Evolutionary conservation across 1,284 basidiomycete genomes (phyloP), one percentile per base, ranked within the genome.

Genomic region (Ustanciosporium gigantosporum): DNA sequence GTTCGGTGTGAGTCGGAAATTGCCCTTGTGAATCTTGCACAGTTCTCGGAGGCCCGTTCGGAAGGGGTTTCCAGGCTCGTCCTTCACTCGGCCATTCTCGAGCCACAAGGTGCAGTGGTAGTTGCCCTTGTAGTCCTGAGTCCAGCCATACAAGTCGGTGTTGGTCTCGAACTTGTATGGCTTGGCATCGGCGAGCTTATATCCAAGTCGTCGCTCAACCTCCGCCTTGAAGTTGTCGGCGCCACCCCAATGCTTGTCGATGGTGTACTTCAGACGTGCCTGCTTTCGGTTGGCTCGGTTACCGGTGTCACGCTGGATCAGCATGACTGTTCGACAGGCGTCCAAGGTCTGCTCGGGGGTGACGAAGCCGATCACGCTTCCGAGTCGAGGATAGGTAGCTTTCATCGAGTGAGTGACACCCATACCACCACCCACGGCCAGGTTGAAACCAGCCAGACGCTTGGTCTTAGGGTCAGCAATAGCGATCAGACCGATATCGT

Each of bases 401-500:
- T 97, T 98, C 84, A 91, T 95, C 42, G 90, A 91, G 78, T 98
- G 93, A 0, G 94, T 97, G 36, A 98, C 94, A 80, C 94, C 94
- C 94, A 99, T 99, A 50, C 94, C 95, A 75, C 94, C 94, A 69
- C 94, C 79, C 15, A 80, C 69, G 5, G 71, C 58, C 31, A 80
- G 65, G 70, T 81, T 81, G 74, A 80, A 80, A 27, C 80, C 80
- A 20, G 72, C 65, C 14, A 81, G 69, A 40, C 77, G 61, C 51
- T 68, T 73, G 68, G 73, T 71, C 21, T 47, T 32, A 38, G 83
- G 80, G 71, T 88, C 85, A 15, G 90, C 84, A 62, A 96, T 90
- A 24, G 92, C 92, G 65, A 96, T 95, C 81, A 92, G 93, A 17
- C 93, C 93, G 29, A 96, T 82, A 77, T 97, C 93, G 77, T 97